These are phyloP conservation scores for Pugionium dolabratum DNA, from an alignment of 345 rosid species.

Conservation along the genomic window DNA sequence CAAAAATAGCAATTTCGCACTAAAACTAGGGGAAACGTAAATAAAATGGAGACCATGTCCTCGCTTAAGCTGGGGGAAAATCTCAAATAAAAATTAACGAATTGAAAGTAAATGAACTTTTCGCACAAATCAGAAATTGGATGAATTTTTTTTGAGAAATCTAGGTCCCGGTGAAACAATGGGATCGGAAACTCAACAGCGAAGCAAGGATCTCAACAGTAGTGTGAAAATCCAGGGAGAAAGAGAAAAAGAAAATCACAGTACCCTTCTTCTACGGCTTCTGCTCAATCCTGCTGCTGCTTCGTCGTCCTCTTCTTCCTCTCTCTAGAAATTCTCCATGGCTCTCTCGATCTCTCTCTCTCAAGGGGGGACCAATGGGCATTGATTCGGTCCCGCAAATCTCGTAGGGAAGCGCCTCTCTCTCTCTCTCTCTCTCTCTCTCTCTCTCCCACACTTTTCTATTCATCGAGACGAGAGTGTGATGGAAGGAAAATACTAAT, in stretches of 20 bases:
- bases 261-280: slow-evolving; percentile 15
- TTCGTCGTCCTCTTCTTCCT: slow-evolving; percentile 16
- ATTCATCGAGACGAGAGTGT: slow-evolving; percentile 27
- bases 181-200: slow-evolving; percentile 22
- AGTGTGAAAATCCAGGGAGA: neutral
- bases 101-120: neutral
- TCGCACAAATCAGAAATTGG: neutral
- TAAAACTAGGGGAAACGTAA: slow-evolving; percentile 32
- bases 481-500: slow-evolving; percentile 7
- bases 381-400: slow-evolving; percentile 43
- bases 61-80: neutral
- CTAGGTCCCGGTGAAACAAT: slow-evolving; percentile 42
- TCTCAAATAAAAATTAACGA: slow-evolving; percentile 16
- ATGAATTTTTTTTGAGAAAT: slow-evolving; percentile 28
- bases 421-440: slow-evolving; percentile 24
- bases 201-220: slow-evolving; percentile 22
- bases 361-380: slow-evolving; percentile 39
- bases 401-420: slow-evolving; percentile 44
- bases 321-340: slow-evolving; percentile 6
- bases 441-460: neutral
- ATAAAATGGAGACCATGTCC: slow-evolving; percentile 25
- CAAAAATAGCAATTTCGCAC: slow-evolving; percentile 43
- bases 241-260: slow-evolving; percentile 18
- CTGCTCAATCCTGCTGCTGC: slow-evolving; percentile 24
- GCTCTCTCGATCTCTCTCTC: neutral